Percentiles rank a stretch among this genome's conserved stretches.
Conservation (phyloP, 2,329 filamentous ascomycete species). For the Penicillium griseofulvum region DNA sequence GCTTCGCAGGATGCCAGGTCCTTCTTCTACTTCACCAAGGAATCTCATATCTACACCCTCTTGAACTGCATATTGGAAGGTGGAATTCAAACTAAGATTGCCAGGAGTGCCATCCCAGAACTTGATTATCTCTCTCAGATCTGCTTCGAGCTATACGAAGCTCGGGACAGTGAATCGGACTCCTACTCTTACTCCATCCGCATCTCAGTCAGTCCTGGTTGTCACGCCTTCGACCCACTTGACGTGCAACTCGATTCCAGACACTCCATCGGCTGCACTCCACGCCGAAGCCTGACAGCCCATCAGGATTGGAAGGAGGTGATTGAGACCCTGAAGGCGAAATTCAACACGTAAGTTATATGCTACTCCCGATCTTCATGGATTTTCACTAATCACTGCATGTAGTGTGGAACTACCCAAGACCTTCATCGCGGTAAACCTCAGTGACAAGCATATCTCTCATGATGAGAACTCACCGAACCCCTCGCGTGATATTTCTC, state of each 20-base stretch:
- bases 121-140: constrained; percentile 97
- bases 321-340: constrained; percentile 90
- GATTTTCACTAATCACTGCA: neutral
- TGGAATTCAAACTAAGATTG: constrained; percentile 94
- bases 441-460: constrained; percentile 49
- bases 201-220: constrained; percentile 92
- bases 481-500: neutral
- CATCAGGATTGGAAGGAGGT: constrained; percentile 96
- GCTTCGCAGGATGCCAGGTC: constrained; percentile 90
- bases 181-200: constrained; percentile 93
- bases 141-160: constrained; percentile 96
- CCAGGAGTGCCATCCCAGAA: constrained; percentile 90
- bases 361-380: constrained; percentile 11
- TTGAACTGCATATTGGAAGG: constrained; percentile 97
- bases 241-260: constrained; percentile 95
- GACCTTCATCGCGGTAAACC: constrained; percentile 51
- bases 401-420: constrained; percentile 52
- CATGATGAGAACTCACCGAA: constrained; percentile 9
- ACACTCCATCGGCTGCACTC: constrained; percentile 92
- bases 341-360: constrained; percentile 80
- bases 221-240: constrained; percentile 92
- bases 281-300: constrained; percentile 81
- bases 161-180: constrained; percentile 73
- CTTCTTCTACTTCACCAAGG: constrained; percentile 99
- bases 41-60: constrained; percentile 97